Percentiles rank a stretch among this genome's conserved stretches.
These are phyloP conservation scores for Xylariaceae sp. DNA, from an alignment of 2,329 filamentous ascomycete genomes.

Conservation along the genomic window DNA sequence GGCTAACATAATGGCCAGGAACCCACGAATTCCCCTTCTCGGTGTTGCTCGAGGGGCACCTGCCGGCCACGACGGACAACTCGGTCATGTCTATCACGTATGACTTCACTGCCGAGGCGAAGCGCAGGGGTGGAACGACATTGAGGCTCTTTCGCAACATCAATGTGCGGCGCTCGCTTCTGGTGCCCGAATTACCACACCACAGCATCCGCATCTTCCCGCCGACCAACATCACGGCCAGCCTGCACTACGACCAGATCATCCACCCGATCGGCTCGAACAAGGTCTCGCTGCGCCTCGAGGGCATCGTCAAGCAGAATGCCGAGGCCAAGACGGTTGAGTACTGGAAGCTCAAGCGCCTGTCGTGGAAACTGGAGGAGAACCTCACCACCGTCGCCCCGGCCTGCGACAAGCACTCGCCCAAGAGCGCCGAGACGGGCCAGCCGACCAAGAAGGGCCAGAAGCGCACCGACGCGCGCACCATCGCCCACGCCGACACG, in stretches of 20 bases:
- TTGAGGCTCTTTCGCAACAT: constrained; percentile 62
- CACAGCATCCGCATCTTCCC: constrained; percentile 92
- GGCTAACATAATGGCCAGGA: constrained; percentile 36
- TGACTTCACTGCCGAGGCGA: constrained; percentile 62
- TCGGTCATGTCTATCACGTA: constrained; percentile 69
- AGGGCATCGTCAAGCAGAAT: constrained; percentile 72
- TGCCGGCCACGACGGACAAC: constrained; percentile 78
- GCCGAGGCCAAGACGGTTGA: constrained; percentile 62
- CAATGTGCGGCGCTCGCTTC: constrained; percentile 70
- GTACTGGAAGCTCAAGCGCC: constrained; percentile 81
- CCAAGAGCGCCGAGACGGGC: constrained; percentile 39
- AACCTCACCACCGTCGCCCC: constrained; percentile 70
- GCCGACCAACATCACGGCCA: constrained; percentile 85
- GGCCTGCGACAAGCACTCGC: constrained; percentile 69
- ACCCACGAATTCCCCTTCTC: constrained; percentile 83
- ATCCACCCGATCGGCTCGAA: constrained; percentile 83
- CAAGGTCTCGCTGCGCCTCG: constrained; percentile 70
- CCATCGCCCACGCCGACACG: constrained; percentile 73
- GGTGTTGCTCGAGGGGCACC: constrained; percentile 72
- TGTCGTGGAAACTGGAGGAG: constrained; percentile 92
- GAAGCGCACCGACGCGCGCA: constrained; percentile 65
- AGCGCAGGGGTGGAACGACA: constrained; percentile 47
- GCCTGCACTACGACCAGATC: constrained; percentile 72
- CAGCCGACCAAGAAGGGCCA: constrained; percentile 52
- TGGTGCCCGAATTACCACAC: constrained; percentile 67